Evolutionary conservation across 495 filamentous ascomycete genomes (phyloP), one percentile per base, ranked within the genome.

Genomic region (Aspergillus conjunctus): DNA sequence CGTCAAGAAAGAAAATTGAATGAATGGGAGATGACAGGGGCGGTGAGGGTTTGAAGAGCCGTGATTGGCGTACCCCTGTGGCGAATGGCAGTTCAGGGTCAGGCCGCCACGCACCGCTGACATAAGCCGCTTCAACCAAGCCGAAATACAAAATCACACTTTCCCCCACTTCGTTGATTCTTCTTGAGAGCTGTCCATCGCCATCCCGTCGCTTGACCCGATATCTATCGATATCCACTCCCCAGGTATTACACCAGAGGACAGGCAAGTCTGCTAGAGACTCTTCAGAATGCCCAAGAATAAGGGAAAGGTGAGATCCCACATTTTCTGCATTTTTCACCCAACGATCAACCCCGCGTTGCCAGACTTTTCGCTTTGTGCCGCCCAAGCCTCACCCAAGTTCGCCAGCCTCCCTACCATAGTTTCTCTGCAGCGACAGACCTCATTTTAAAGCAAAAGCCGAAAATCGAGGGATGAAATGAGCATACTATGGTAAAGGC

Each of bases 221-320:
- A 31, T 57, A 26, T 39, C 56, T 18, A 30, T 49, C 51, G 12
- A 26, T 56, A 34, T 56, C 50, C 50, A 43, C 45, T 49, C 53
- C 37, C 58, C 58, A 56, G 60, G 33, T 58, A 65, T 64, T 53
- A 41, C 41, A 56, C 56, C 55, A 63, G 55, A 60, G 59, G 61
- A 70, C 72, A 60, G 60, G 62, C 59, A 60, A 53, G 46, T 53
- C 62, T 59, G 55, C 54, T 66, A 68, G 62, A 58, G 56, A 63
- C 17, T 46, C 50, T 67, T 72, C 83, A 85, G 76, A 63, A 96
- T 96, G 92, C 92, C 92, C 72, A 96, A 96, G 91, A 96, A 96
- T 73, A 96, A 96, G 88, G 92, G 92, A 88, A 96, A 96, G 78
- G 92, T 95, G 86, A 69, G 87, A 73, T 10, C 54, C 56, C 51